Evolutionary conservation across 345 rosid genomes (phyloP), one percentile per base, ranked within the genome.

Genomic region (Salix exigua): DNA sequence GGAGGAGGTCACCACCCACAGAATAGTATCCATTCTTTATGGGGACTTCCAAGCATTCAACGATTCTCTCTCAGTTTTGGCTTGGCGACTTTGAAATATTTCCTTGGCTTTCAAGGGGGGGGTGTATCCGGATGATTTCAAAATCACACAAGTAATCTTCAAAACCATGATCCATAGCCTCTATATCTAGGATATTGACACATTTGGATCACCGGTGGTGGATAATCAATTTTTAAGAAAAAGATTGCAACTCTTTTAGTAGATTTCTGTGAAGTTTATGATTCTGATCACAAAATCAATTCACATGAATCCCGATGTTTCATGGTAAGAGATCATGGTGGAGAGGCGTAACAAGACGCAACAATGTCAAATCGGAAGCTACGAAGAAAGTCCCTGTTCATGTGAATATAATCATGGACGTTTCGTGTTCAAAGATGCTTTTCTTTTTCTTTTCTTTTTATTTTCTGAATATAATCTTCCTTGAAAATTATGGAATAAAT

Each of bases 111-210:
- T 82, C 84, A 73, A 78, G 83, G 91, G 88, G 88, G 84, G 85
- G 80, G 76, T 88, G 94, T 55, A 91, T 75, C 85, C 78, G 67
- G 89, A 80, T 85, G 71, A 19, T 64, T 82, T 80, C 86, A 80
- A 81, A 66, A 75, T 58, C 76, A 78, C 75, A 62, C 40, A 4
- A 55, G 68, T 67, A 25, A 58, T 23, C 26, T 68, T 25, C 8
- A 25, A 51, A 46, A 11, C 6, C 33, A 31, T 7, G 71, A 61
- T 70, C 21, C 53, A 65, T 64, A 17, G 35, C 46, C 68, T 26
- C 17, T 35, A 46, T 13, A 11, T n/a, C 28, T 71, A 42, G 70
- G 73, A 58, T n/a, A 73, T 58, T 53, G 33, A 63, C 62, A 25
- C 28, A n/a, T 66, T 51, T 26, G 19, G n/a, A 55, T 37, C 67